Conservation (phyloP, 257 asterid species). For the Rubia yunnanensis region DNA sequence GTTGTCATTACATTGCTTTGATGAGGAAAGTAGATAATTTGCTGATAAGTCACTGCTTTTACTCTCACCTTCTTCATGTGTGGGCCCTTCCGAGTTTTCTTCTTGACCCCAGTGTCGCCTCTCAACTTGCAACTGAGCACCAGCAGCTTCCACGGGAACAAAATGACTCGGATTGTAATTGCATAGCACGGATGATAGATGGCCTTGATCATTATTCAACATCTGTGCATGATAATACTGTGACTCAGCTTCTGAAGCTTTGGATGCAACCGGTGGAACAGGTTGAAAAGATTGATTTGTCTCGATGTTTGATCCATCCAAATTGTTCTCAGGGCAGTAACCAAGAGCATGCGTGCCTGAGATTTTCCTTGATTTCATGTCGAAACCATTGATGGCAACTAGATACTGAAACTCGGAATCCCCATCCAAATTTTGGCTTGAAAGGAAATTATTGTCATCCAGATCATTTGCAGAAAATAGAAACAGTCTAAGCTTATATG, state of each 20-base stretch:
- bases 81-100: conserved; percentile 34
- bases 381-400: conserved; percentile 76
- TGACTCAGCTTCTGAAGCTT: conserved; percentile 30
- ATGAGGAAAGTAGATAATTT: conserved; percentile 26
- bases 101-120: conserved; percentile 28
- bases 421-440: conserved; percentile 33
- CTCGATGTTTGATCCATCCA: conserved; percentile 34
- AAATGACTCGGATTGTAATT: conserved; percentile 25
- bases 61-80: conserved; percentile 25
- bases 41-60: conserved; percentile 20
- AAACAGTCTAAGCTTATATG: conserved; percentile 66
- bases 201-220: conserved; percentile 26
- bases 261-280: conserved; percentile 23
- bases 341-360: conserved; percentile 32
- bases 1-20: conserved; percentile 23
- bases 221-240: conserved; percentile 27
- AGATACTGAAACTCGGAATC: conserved; percentile 74
- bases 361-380: conserved; percentile 36
- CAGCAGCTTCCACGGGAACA: conserved; percentile 32
- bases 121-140: conserved; percentile 25
- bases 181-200: conserved; percentile 28
- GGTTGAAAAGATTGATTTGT: conserved; percentile 37
- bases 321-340: conserved; percentile 45
- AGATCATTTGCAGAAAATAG: conserved; percentile 61
- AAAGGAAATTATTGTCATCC: conserved; percentile 51